Evolutionary conservation across 306 rosid species (phyloP).

Genomic region (Cucurbita maxima): DNA sequence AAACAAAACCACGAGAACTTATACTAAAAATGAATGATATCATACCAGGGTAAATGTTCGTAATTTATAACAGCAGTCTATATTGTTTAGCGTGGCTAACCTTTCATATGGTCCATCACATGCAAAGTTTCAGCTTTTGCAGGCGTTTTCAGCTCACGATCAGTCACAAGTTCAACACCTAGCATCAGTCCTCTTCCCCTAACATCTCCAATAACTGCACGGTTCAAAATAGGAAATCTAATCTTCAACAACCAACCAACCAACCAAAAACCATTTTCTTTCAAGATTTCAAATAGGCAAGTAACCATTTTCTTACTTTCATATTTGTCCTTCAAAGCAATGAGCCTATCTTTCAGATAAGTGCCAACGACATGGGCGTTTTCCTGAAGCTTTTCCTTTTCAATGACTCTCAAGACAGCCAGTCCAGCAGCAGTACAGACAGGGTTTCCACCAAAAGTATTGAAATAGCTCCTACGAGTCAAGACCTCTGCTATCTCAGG

Average conservation of each 20-base stretch:
- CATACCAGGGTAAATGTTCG: no score
- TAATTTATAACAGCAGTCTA: no score
- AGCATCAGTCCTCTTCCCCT: slow-evolving; percentile 83
- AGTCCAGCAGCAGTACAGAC: slow-evolving; percentile 84
- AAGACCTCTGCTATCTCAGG: slow-evolving; percentile 76
- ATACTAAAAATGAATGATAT: no score
- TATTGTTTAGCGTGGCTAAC: slow-evolving; percentile 11
- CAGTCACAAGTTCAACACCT: slow-evolving; percentile 84
- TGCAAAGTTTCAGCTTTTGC: slow-evolving; percentile 61
- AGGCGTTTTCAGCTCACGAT: slow-evolving; percentile 64
- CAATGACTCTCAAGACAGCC: slow-evolving; percentile 77
- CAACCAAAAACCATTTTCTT: not conserved
- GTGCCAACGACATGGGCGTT: slow-evolving; percentile 66
- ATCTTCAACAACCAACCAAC: not conserved
- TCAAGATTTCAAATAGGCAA: not conserved
- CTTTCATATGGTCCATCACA: slow-evolving; percentile 73
- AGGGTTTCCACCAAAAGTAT: slow-evolving; percentile 94
- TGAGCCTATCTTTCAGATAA: slow-evolving; percentile 56
- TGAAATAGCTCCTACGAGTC: slow-evolving; percentile 63
- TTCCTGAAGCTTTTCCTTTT: slow-evolving; percentile 77
- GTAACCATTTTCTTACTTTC: slow-evolving; percentile 23
- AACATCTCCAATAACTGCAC: slow-evolving; percentile 70
- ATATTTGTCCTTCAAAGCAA: slow-evolving; percentile 51
- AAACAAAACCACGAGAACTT: no score
- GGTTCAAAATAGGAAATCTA: not conserved